Evolutionary conservation across 805 yeast species (phyloP), one percentile per base, ranked within the genome.

Genomic region (Priceomyces melissophilus): DNA sequence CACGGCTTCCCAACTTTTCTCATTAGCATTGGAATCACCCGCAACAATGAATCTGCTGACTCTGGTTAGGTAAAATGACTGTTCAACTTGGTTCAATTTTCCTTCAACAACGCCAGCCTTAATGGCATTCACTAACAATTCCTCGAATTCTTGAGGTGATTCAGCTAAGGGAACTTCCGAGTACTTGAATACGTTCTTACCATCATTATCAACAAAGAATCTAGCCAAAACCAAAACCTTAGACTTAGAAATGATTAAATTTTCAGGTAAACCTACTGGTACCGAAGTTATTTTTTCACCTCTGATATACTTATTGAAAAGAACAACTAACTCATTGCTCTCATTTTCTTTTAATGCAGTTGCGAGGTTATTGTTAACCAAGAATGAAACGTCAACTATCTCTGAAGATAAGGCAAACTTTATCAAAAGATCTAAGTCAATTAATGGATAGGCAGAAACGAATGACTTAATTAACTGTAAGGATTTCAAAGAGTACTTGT

Each of bases 51-150:
- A 64, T 49, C 69, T 60, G 52, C 63, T 68, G 14, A 63, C 69
- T 53, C 69, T 65, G 26, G 63, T 63, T 48, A 69, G 65, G 45
- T 61, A 57, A 51, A 70, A 69, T 6, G 63, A 55, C 44, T 65
- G 62, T 29, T 64, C 66, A 33, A 69, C 58, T 54, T 70, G 75
- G 53, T 69, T 67, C 48, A 70, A 61, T 49, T 68, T 69, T 39
- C 75, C 75, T 54, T 69, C 73, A 38, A 70, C 52, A 38, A 70
- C 67, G 33, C 69, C 70, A n/a, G 67, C 58, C 50, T 67, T 68
- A 46, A 70, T 69, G 30, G 73, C 60, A 48, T 65, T 66, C 31
- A 70, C 62, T 46, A 70, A 54, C 43, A 69, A 58, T 34, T 59
- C 53, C 52, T 70, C 75, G 35, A 69, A 61, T 37, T 66, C 71